These are phyloP conservation scores for Kazachstania martiniae DNA, from an alignment of 805 yeast genomes.

Conservation along the genomic window DNA sequence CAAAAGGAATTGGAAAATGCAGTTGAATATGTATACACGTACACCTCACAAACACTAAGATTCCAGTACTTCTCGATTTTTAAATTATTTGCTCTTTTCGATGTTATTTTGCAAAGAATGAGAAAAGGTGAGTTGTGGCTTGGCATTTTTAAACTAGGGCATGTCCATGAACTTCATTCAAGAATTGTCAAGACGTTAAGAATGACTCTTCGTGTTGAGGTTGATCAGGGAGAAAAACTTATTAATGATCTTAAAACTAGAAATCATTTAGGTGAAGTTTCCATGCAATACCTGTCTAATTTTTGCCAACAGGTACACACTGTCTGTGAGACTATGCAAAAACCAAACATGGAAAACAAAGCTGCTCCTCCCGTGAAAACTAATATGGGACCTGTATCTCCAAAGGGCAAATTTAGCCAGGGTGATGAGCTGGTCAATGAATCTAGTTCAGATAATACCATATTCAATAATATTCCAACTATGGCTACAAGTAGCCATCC, in stretches of 20 bases:
- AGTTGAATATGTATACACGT: conserved; percentile 15
- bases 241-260: conserved; percentile 12
- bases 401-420: too few species aligned
- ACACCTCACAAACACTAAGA: conserved; percentile 20
- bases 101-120: conserved; percentile 21
- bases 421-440: too few species aligned
- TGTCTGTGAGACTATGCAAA: conserved; percentile 2
- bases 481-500: too few species aligned
- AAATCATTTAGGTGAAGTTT: conserved; percentile 11
- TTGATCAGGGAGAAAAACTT: conserved; percentile 11
- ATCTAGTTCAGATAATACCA: too few species aligned
- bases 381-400: too few species aligned
- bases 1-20: conserved; percentile 17
- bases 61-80: conserved; percentile 25
- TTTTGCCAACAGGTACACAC: conserved; percentile 5
- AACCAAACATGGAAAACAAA: too few species aligned
- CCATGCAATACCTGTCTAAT: conserved; percentile 5
- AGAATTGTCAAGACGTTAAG: conserved; percentile 16
- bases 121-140: conserved; percentile 21
- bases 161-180: conserved; percentile 12
- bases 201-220: conserved; percentile 18
- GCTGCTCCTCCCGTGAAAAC: too few species aligned
- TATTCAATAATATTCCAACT: too few species aligned
- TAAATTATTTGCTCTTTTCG: conserved; percentile 22
- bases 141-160: conserved; percentile 12